Evolutionary conservation across 352 stramenopile genomes (phyloP).

Genomic region (Phytophthora aleatoria): DNA sequence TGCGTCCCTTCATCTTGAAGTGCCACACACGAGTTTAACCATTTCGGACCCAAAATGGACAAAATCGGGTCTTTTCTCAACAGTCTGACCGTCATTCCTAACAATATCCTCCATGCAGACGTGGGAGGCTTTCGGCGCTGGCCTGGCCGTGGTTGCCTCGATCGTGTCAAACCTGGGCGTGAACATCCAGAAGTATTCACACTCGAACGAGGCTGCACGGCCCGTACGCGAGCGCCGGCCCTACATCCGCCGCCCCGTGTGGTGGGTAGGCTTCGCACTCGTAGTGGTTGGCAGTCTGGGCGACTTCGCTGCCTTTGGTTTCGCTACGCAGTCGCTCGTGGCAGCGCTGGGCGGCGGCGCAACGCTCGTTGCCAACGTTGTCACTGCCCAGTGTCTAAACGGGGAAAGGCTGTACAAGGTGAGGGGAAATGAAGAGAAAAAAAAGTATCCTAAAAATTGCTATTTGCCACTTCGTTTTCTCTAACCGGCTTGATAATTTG

Average conservation of each 20-base stretch:
- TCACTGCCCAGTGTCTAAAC: slow-evolving; percentile 88
- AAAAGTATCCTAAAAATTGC: slow-evolving; percentile 1
- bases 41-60: slow-evolving; percentile 1
- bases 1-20: slow-evolving; percentile 5
- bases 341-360: slow-evolving; percentile 83
- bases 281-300: slow-evolving; percentile 84
- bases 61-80: slow-evolving; percentile 1
- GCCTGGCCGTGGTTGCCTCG: slow-evolving; percentile 77
- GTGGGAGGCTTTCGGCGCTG: slow-evolving; percentile 83
- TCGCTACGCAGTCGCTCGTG: slow-evolving; percentile 90
- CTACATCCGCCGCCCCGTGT: slow-evolving; percentile 88
- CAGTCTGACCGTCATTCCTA: slow-evolving; percentile 11
- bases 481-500: slow-evolving; percentile 6
- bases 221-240: slow-evolving; percentile 56
- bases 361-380: slow-evolving; percentile 89
- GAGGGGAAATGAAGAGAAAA: neutral
- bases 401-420: slow-evolving; percentile 75
- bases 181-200: slow-evolving; percentile 91
- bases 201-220: slow-evolving; percentile 57
- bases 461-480: slow-evolving; percentile 8
- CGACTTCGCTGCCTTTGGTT: slow-evolving; percentile 90
- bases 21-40: slow-evolving; percentile 3
- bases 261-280: slow-evolving; percentile 83
- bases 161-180: slow-evolving; percentile 90
- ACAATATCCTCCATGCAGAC: slow-evolving; percentile 47